These are phyloP conservation scores for Furcasterigmium furcatum DNA, from an alignment of 2,329 filamentous ascomycete species.

Conservation along the genomic window DNA sequence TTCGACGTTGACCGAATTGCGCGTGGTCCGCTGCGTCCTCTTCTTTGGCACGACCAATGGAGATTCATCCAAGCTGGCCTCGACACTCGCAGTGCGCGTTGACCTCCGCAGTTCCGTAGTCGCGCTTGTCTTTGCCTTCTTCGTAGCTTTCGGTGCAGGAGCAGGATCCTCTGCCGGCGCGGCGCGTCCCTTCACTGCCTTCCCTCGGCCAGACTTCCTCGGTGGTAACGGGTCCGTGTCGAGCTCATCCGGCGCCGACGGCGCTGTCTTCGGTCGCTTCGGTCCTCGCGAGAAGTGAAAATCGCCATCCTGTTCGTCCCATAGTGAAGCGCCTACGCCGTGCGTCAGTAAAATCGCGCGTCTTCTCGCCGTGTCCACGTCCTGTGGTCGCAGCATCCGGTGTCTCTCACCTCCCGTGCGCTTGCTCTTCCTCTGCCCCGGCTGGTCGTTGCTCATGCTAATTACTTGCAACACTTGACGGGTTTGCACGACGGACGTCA, in stretches of 20 bases:
- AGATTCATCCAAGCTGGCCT: constrained; percentile 31
- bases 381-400: constrained; percentile 47
- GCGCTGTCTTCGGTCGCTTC: constrained; percentile 60
- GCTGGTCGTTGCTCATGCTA: constrained; percentile 65
- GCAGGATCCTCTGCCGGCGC: constrained; percentile 22
- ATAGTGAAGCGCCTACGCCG: constrained; percentile 33
- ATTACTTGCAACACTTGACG: constrained; percentile 63
- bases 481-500: constrained; percentile 66
- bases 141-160: constrained; percentile 14
- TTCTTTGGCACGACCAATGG: constrained; percentile 34
- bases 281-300: constrained; percentile 71
- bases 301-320: constrained; percentile 72
- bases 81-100: constrained; percentile 36
- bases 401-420: constrained; percentile 55
- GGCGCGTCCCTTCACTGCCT: constrained; percentile 25
- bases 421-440: constrained; percentile 61
- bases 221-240: constrained; percentile 31
- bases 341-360: constrained; percentile 2
- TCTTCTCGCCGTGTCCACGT: constrained; percentile 55
- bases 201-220: constrained; percentile 37
- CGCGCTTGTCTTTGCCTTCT: constrained; percentile 12
- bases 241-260: constrained; percentile 30
- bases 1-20: constrained; percentile 35
- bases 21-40: constrained; percentile 39
- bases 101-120: constrained; percentile 18